phyloP scores from a whole-genome alignment of 2,329 filamentous ascomycete genomes.

The Botryotinia narcissicola region DNA sequence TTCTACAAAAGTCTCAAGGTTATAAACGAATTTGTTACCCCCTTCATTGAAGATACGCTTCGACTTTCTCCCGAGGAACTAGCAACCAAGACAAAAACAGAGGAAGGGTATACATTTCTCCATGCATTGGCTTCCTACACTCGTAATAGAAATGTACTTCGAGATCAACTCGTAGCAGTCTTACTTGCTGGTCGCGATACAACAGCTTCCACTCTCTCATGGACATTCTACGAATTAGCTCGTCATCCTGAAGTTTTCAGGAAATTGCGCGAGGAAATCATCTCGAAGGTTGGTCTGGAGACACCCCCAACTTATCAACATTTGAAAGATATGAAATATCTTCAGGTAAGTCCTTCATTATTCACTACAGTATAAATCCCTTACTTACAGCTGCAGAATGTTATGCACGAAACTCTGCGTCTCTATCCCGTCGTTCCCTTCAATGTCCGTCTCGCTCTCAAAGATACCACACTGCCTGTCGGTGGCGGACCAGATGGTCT shows the following conservation, averaged over 20 bases:
- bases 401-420: slow-evolving; percentile 75
- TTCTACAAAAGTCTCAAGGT: slow-evolving; percentile 64
- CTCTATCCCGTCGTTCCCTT: slow-evolving; percentile 77
- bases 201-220: slow-evolving; percentile 77
- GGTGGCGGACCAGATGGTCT: slow-evolving; percentile 65
- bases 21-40: slow-evolving; percentile 73
- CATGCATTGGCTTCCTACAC: slow-evolving; percentile 82
- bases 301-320: slow-evolving; percentile 70
- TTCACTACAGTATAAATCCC: not conserved
- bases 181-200: slow-evolving; percentile 86
- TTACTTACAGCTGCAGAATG: slow-evolving; percentile 45
- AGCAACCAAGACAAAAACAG: slow-evolving; percentile 67
- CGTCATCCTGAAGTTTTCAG: slow-evolving; percentile 64
- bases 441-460: slow-evolving; percentile 70
- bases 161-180: slow-evolving; percentile 80
- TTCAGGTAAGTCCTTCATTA: slow-evolving; percentile 43
- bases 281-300: slow-evolving; percentile 61
- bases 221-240: slow-evolving; percentile 78
- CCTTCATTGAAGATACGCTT: slow-evolving; percentile 74
- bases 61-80: slow-evolving; percentile 69
- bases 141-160: slow-evolving; percentile 66
- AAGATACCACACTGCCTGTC: slow-evolving; percentile 70
- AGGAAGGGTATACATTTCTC: slow-evolving; percentile 77
- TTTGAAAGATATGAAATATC: slow-evolving; percentile 84
- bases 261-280: slow-evolving; percentile 72